Evolutionary conservation across 2,329 filamentous ascomycete species (phyloP).

Genomic region (Pezicula neosporulosa): DNA sequence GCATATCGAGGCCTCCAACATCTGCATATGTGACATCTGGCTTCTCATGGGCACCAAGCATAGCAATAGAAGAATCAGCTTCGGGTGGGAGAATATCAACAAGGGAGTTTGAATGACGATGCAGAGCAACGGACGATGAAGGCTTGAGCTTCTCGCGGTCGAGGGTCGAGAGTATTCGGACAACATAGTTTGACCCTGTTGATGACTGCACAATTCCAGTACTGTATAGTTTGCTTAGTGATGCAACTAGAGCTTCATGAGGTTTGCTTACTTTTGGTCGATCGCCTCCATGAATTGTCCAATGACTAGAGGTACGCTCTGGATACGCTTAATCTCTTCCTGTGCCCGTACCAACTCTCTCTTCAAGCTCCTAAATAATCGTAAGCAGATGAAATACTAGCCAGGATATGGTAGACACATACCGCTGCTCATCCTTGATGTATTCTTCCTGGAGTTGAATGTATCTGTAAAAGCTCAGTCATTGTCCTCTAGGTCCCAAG

Average conservation of each 20-base stretch:
- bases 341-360: conserved; percentile 94
- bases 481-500: background rate
- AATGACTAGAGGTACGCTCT: conserved; percentile 96
- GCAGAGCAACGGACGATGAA: conserved; percentile 93
- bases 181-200: conserved; percentile 97
- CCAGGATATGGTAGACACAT: conserved; percentile 17
- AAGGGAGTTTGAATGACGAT: conserved; percentile 96
- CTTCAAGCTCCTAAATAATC: conserved; percentile 73
- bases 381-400: conserved; percentile 9
- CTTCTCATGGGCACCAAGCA: conserved; percentile 96
- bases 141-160: conserved; percentile 98
- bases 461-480: conserved; percentile 53
- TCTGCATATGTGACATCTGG: conserved; percentile 97
- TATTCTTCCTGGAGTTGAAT: conserved; percentile 99
- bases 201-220: conserved; percentile 98
- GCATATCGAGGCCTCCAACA: conserved; percentile 97
- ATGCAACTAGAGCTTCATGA: background rate
- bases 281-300: conserved; percentile 99
- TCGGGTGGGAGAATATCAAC: conserved; percentile 99
- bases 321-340: conserved; percentile 99
- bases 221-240: conserved; percentile 42
- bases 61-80: conserved; percentile 97
- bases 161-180: conserved; percentile 95
- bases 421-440: conserved; percentile 99
- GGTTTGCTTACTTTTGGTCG: conserved; percentile 79